Percentiles rank a stretch among this genome's conserved stretches.
These are phyloP conservation scores for Blastobotrys chiropterorum DNA, from an alignment of 805 yeast species.

Conservation along the genomic window DNA sequence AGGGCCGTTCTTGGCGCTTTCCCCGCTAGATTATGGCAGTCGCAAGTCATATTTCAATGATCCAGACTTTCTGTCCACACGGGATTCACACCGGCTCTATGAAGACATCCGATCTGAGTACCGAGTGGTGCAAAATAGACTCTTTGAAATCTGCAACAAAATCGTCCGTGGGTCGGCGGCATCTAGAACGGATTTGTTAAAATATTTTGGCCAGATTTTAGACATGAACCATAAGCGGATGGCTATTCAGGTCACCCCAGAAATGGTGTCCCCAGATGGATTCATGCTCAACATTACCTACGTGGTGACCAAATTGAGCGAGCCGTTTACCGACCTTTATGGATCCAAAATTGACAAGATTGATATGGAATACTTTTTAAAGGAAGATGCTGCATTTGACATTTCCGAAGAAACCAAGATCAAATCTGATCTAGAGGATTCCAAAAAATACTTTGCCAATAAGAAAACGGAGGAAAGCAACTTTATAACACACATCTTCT, in stretches of 20 bases:
- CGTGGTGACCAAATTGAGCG: slow-evolving; percentile 62
- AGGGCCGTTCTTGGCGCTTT: slow-evolving; percentile 71
- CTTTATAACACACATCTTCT: slow-evolving; percentile 90
- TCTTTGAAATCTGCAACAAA: slow-evolving; percentile 65
- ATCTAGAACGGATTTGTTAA: slow-evolving; percentile 58
- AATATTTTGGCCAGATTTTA: slow-evolving; percentile 66
- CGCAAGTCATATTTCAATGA: slow-evolving; percentile 16
- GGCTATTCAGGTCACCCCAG: slow-evolving; percentile 53
- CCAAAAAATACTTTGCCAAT: slow-evolving; percentile 44
- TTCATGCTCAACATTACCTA: slow-evolving; percentile 72
- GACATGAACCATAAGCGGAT: slow-evolving; percentile 75
- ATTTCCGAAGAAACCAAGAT: slow-evolving; percentile 77
- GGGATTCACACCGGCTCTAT: slow-evolving; percentile 12
- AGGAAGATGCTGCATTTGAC: slow-evolving; percentile 48
- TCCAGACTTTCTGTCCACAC: slow-evolving; percentile 17
- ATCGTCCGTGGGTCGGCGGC: slow-evolving; percentile 65
- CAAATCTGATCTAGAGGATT: slow-evolving; percentile 67
- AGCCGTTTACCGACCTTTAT: slow-evolving; percentile 72
- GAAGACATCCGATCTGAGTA: slow-evolving; percentile 24
- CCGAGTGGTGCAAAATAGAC: slow-evolving; percentile 40
- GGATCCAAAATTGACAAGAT: slow-evolving; percentile 70
- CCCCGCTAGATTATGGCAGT: slow-evolving; percentile 51
- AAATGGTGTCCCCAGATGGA: slow-evolving; percentile 66
- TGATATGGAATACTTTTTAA: slow-evolving; percentile 60
- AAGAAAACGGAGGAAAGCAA: slow-evolving; percentile 41